Percentiles rank a stretch among this genome's conserved stretches.
Conservation (phyloP, 805 yeast genomes). For the Priceomyces fermenticarens region DNA sequence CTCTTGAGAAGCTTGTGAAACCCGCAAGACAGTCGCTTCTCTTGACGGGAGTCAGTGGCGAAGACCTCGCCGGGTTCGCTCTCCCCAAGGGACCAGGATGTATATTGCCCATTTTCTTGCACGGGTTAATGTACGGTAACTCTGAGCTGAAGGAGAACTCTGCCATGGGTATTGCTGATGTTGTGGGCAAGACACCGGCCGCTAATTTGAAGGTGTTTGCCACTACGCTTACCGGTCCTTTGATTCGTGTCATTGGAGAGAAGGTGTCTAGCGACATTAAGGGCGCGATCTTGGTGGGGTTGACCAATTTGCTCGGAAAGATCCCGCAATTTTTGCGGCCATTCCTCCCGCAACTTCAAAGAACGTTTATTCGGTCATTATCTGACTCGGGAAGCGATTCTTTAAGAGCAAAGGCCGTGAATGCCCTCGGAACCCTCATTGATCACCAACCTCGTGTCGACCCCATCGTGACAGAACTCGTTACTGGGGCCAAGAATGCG, state of each 20-base stretch:
- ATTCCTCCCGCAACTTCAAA: slow-evolving; percentile 93
- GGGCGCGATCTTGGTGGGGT: slow-evolving; percentile 86
- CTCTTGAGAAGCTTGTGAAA: slow-evolving; percentile 70
- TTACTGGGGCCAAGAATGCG: slow-evolving; percentile 67
- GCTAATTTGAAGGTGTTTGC: slow-evolving; percentile 80
- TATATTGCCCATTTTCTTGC: slow-evolving; percentile 85
- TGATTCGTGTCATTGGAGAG: slow-evolving; percentile 97
- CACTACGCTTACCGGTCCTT: slow-evolving; percentile 92
- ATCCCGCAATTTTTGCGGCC: slow-evolving; percentile 92
- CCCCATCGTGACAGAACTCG: slow-evolving; percentile 82
- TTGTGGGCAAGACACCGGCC: slow-evolving; percentile 85
- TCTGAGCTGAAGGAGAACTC: slow-evolving; percentile 79
- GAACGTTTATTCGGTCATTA: slow-evolving; percentile 91
- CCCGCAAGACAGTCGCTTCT: slow-evolving; percentile 77
- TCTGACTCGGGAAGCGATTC: slow-evolving; percentile 72
- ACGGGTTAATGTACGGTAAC: slow-evolving; percentile 93
- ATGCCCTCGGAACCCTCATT: slow-evolving; percentile 83
- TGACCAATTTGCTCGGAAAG: slow-evolving; percentile 72
- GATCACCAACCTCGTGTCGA: slow-evolving; percentile 91
- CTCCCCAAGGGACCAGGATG: slow-evolving; percentile 84
- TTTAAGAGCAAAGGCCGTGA: slow-evolving; percentile 81
- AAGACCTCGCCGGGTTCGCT: slow-evolving; percentile 70
- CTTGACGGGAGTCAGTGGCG: slow-evolving; percentile 58
- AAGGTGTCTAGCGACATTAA: slow-evolving; percentile 88
- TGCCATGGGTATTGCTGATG: slow-evolving; percentile 85